Evolutionary conservation across 768 basidiomycete genomes (phyloP).

Genomic region (Arthromyces matolae): DNA sequence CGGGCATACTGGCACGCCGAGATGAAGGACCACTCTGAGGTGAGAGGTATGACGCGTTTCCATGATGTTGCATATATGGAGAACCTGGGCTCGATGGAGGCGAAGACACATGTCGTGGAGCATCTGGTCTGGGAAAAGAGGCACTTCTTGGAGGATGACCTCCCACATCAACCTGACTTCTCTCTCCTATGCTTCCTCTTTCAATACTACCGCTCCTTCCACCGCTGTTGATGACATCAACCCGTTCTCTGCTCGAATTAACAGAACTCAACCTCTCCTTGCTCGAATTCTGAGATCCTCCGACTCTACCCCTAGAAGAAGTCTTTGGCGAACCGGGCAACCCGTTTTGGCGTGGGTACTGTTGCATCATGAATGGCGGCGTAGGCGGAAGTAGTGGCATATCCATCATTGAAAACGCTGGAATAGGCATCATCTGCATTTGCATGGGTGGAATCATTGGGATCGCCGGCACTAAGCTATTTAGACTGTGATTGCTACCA

Average conservation of each 20-base stretch:
- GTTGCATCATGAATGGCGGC: conserved; percentile 73
- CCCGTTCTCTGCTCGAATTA: conserved; percentile 27
- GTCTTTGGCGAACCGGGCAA: conserved; percentile 33
- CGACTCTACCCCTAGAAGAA: conserved; percentile 31
- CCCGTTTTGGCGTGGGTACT: conserved; percentile 39
- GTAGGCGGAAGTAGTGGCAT: conserved; percentile 71
- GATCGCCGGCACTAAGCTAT: conserved; percentile 29
- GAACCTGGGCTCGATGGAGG: conserved; percentile 14
- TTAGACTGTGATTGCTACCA: conserved; percentile 35
- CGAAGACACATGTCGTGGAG: conserved; percentile 16
- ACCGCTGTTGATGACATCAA: conserved; percentile 15
- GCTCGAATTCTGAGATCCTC: conserved; percentile 31
- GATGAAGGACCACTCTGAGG: conserved; percentile 17
- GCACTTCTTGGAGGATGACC: conserved; percentile 20
- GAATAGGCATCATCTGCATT: conserved; percentile 37
- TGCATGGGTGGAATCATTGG: conserved; percentile 25
- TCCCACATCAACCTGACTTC: neutral
- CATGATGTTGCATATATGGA: conserved; percentile 16
- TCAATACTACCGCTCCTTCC: conserved; percentile 8
- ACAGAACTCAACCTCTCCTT: conserved; percentile 19
- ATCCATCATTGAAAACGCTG: conserved; percentile 46
- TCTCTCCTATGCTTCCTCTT: neutral
- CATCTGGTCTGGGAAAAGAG: conserved; percentile 19
- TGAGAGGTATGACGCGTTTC: conserved; percentile 6
- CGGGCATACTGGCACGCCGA: conserved; percentile 21